These are phyloP conservation scores for Aspergillus sp. DNA, from an alignment of 2,329 filamentous ascomycete species.

Conservation along the genomic window DNA sequence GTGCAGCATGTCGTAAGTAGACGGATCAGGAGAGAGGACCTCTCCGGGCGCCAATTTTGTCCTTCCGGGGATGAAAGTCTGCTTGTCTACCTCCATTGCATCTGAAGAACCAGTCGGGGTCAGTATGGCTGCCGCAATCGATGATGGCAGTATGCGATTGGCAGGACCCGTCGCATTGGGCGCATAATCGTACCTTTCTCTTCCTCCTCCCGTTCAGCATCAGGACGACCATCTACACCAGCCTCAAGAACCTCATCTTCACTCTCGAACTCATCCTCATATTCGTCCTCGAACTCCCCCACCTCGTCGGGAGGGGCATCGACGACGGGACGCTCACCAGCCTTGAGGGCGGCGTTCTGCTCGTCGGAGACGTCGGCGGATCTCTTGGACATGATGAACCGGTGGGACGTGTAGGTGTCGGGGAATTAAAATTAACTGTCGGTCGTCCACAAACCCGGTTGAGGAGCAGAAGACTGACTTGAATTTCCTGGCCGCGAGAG, in stretches of 20 bases:
- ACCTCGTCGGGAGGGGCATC: constrained; percentile 54
- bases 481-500: constrained; percentile 3
- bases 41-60: constrained; percentile 89
- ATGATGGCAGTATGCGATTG: neutral
- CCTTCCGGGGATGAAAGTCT: constrained; percentile 93
- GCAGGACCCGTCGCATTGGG: neutral
- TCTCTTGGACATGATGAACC: constrained; percentile 60
- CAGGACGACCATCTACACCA: constrained; percentile 87
- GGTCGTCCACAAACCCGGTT: no score
- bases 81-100: constrained; percentile 90
- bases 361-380: constrained; percentile 55
- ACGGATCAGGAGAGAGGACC: constrained; percentile 84
- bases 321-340: constrained; percentile 59
- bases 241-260: constrained; percentile 92
- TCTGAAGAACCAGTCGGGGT: constrained; percentile 45
- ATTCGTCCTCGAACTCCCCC: constrained; percentile 73
- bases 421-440: no score
- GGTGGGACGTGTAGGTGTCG: neutral
- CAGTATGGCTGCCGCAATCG: constrained; percentile 10
- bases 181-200: constrained; percentile 59
- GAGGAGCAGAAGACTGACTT: no score
- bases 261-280: constrained; percentile 94
- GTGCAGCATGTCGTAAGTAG: constrained; percentile 98
- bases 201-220: constrained; percentile 90
- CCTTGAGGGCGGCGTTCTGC: constrained; percentile 58